Base-by-base conservation (phyloP, 495 filamentous ascomycete species). In the Podospora bellae-mahoneyi region DNA sequence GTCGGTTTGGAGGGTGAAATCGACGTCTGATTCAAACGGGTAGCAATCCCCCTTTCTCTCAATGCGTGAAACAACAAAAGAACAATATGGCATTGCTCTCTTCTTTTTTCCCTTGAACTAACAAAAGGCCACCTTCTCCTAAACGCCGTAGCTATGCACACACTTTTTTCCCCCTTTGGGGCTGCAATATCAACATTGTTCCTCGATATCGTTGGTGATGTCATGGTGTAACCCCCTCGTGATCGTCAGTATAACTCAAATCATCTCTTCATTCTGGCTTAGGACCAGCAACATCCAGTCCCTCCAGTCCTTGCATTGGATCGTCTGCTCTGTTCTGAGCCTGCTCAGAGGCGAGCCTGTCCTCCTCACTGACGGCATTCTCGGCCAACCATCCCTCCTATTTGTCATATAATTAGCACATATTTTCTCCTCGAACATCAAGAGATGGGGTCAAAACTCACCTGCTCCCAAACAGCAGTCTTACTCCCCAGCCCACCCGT, bases 381-480 rank as follows among this genome's bases (percentile, higher is more conserved):
- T 97, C 91, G 34, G 93, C 90, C 72, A 97, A 78, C 86, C 94
- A 99, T 13, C 91, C 91, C 82, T 99, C 95, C 93, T 98, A 74
- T 34, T 2, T 44, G 20, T 32, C 6, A 54, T 67, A 70, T 32
- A 32, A 32, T 81, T 72, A 84, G 77, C 68, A 76, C 4, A 32
- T 32, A 32, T 32, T 32, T 32, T 32, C 30, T 32, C 4, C 30
- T 32, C 23, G 30, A 5, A 7, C 7, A 32, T 32, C 30, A 5
- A 3, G 30, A 32, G 30, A 32, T 32, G 30, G 30, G 30, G 30
- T 32, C 30, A 64, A 61, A 58, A 75, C 87, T 60, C 82, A 97
- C 94, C 89, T 97, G 95, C 79, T 97, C 92, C 95, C 95, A 99
- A 67, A 99, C 85, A 9, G 95, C 96, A n/a, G 90, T 97, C 82